Base-by-base conservation (phyloP, 148 eudicot genomes). In the Pharnaceum exiguum region DNA sequence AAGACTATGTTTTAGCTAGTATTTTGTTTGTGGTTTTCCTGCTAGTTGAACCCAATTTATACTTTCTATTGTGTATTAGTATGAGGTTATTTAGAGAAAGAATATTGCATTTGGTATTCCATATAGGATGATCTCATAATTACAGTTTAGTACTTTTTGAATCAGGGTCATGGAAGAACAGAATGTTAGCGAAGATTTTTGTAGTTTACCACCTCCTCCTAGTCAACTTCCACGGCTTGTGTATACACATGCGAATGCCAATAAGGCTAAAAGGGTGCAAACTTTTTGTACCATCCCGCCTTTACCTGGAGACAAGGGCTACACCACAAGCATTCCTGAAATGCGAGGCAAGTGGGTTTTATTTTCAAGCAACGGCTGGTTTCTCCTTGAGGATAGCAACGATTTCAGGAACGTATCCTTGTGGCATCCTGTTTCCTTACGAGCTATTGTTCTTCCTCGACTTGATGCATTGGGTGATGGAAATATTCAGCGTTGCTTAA, bases 151-250 rank as follows among this genome's bases (percentile, higher is more conserved):
- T n/a, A n/a, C n/a, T n/a, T n/a, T n/a, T n/a, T n/a, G n/a, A n/a
- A n/a, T n/a, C n/a, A n/a, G n/a, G n/a, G n/a, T n/a, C n/a, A n/a
- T n/a, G n/a, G n/a, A n/a, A n/a, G n/a, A n/a, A n/a, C n/a, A n/a
- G n/a, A n/a, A n/a, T n/a, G n/a, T n/a, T n/a, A n/a, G n/a, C n/a
- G n/a, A n/a, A n/a, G n/a, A n/a, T n/a, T n/a, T n/a, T n/a, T n/a
- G n/a, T n/a, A n/a, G n/a, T n/a, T n/a, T n/a, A n/a, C n/a, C n/a
- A n/a, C n/a, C n/a, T n/a, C n/a, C n/a, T n/a, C n/a, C n/a, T n/a
- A n/a, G n/a, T n/a, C n/a, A n/a, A n/a, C n/a, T n/a, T n/a, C 55
- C 55, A 51, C 31, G 23, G 55, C 15, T 51, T 9, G 19, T 49
- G 31, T 49, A 27, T 33, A 3, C 5, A 15, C 53, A 49, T n/a